A percentile compares a stretch with the other conserved stretches of the same genome.
Conservation (phyloP, 148 eudicot genomes). For the Arctostaphylos glauca region DNA sequence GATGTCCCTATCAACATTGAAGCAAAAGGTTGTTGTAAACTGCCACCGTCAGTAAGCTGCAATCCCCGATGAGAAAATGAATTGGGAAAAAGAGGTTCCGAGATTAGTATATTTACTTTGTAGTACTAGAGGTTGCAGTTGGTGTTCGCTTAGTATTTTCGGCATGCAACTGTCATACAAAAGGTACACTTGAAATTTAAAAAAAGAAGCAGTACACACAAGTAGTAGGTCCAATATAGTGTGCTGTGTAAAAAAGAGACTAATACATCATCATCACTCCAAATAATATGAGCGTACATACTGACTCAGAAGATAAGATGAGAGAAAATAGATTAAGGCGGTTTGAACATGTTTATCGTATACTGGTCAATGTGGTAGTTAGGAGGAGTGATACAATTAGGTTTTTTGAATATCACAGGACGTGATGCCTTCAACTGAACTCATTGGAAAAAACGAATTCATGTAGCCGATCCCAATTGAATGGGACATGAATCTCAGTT, state of each 20-base stretch:
- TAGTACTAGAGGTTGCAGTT: background rate
- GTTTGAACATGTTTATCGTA: too few species aligned
- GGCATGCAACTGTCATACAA: background rate
- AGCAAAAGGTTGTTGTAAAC: background rate
- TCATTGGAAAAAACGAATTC: too few species aligned
- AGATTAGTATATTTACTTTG: background rate
- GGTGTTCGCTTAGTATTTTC: background rate
- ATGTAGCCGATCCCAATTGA: too few species aligned
- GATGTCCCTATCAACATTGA: slow-evolving; percentile 1
- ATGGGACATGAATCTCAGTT: too few species aligned
- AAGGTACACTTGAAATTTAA: background rate
- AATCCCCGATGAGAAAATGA: background rate
- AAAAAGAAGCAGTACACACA: background rate
- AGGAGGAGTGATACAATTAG: too few species aligned
- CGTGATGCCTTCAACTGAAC: too few species aligned
- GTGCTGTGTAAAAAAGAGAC: background rate
- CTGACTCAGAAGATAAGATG: too few species aligned
- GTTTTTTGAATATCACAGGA: too few species aligned
- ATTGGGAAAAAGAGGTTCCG: background rate
- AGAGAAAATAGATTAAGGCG: too few species aligned
- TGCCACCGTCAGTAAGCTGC: background rate
- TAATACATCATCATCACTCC: background rate
- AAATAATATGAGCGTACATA: background rate
- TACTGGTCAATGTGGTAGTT: too few species aligned
- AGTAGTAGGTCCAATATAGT: background rate